phyloP scores from a whole-genome alignment of 1,284 basidiomycete species.

The Cryptococcus wingfieldii region DNA sequence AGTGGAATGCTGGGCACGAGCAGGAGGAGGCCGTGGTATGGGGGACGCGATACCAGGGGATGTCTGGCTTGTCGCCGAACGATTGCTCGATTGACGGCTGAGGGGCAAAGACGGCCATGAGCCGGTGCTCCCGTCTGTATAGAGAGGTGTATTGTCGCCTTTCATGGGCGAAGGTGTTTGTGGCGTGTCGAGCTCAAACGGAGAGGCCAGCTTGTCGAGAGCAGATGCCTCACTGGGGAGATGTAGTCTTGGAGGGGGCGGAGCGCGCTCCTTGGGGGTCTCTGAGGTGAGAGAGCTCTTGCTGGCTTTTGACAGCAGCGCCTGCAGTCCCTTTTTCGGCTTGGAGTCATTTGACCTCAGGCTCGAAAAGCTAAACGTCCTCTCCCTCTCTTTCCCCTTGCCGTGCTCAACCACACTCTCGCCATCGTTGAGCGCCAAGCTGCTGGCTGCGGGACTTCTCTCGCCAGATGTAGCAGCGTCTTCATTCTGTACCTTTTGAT shows the following conservation, averaged over 20 bases:
- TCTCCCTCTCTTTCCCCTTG: constrained; percentile 34
- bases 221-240: neutral
- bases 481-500: constrained; percentile 32
- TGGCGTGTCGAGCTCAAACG: constrained; percentile 9
- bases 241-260: constrained; percentile 6
- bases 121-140: neutral
- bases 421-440: neutral
- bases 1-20: neutral
- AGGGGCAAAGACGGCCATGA: neutral
- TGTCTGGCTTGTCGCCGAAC: constrained; percentile 8
- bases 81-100: constrained; percentile 5
- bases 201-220: constrained; percentile 8
- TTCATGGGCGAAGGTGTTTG: constrained; percentile 1
- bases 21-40: neutral
- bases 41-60: constrained; percentile 4
- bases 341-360: constrained; percentile 21
- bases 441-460: neutral
- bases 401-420: constrained; percentile 3
- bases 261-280: neutral
- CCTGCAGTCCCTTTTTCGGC: constrained; percentile 25
- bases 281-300: constrained; percentile 1
- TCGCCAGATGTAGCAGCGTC: constrained; percentile 11
- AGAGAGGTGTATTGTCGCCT: constrained; percentile 1
- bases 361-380: constrained; percentile 32
- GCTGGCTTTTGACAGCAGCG: constrained; percentile 14